These are phyloP conservation scores for Ustilago crameri DNA, from an alignment of 1,284 basidiomycete species.

Conservation along the genomic window DNA sequence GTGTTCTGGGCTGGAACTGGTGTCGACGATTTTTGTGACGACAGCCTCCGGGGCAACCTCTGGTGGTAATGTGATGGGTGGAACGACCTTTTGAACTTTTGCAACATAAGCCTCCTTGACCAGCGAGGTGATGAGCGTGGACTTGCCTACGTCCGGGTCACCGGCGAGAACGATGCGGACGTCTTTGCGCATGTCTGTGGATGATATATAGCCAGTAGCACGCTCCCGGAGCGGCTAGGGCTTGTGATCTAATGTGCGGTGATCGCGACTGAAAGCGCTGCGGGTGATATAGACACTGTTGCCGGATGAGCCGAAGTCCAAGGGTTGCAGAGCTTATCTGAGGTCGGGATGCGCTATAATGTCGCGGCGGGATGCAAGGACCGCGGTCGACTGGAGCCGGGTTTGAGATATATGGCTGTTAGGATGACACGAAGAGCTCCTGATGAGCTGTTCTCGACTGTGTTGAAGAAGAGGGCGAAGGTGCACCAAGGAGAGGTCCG, in stretches of 20 bases:
- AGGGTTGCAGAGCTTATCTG: too few relatives aligned
- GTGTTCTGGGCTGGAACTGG: constrained; percentile 74
- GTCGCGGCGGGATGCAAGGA: too few relatives aligned
- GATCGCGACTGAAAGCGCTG: background rate
- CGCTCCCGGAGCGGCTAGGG: constrained; percentile 22
- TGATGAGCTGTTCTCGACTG: too few relatives aligned
- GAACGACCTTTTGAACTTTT: constrained; percentile 74
- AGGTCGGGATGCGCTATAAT: too few relatives aligned
- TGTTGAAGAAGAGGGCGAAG: background rate
- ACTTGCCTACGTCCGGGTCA: constrained; percentile 76
- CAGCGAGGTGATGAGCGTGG: constrained; percentile 61
- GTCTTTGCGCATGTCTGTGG: constrained; percentile 79
- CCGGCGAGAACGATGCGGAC: constrained; percentile 92
- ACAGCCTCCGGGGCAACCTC: constrained; percentile 66
- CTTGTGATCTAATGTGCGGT: background rate
- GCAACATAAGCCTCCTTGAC: constrained; percentile 90
- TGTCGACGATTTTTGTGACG: constrained; percentile 66
- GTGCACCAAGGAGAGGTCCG: background rate
- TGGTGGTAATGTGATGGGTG: constrained; percentile 64
- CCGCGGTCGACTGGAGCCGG: too few relatives aligned
- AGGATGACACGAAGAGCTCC: too few relatives aligned
- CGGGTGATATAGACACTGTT: background rate
- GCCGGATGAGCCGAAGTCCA: constrained; percentile 1
- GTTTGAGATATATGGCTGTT: too few relatives aligned
- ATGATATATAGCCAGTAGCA: constrained; percentile 8